phyloP scores from a whole-genome alignment of 495 filamentous ascomycete species.

The Penicillium tannophilum region DNA sequence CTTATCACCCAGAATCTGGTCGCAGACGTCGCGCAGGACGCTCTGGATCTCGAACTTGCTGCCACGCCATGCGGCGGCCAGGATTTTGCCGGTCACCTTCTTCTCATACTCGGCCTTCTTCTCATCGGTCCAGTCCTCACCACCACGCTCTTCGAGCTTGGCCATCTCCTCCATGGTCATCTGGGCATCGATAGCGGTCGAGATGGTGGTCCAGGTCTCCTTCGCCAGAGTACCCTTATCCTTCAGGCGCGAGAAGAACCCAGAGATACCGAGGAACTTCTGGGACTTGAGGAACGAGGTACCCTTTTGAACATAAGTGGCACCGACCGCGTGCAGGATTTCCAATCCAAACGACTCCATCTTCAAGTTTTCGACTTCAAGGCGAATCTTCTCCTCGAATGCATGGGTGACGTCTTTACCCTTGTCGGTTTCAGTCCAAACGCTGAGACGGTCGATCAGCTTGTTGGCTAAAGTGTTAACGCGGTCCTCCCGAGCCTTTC shows the following conservation, averaged over 20 bases:
- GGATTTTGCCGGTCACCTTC: slow-evolving; percentile 93
- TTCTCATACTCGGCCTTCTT: slow-evolving; percentile 95
- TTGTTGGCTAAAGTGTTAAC: slow-evolving; percentile 82
- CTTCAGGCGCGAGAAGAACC: slow-evolving; percentile 91
- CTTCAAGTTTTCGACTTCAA: slow-evolving; percentile 96
- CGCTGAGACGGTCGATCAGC: slow-evolving; percentile 83
- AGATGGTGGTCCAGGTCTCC: slow-evolving; percentile 98
- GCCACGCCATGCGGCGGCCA: slow-evolving; percentile 96
- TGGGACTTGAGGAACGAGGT: slow-evolving; percentile 88
- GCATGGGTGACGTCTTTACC: slow-evolving; percentile 77
- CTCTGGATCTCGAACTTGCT: slow-evolving; percentile 98
- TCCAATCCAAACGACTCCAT: slow-evolving; percentile 99
- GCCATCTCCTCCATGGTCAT: slow-evolving; percentile 99
- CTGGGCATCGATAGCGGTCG: slow-evolving; percentile 95
- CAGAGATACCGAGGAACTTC: slow-evolving; percentile 93
- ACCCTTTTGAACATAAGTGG: slow-evolving; percentile 85
- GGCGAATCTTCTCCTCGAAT: slow-evolving; percentile 90
- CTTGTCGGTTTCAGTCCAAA: slow-evolving; percentile 98
- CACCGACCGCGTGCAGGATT: slow-evolving; percentile 92
- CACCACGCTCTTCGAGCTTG: slow-evolving; percentile 89
- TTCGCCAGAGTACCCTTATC: slow-evolving; percentile 96
- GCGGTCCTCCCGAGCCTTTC: slow-evolving; percentile 83
- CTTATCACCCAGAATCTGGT: slow-evolving; percentile 73
- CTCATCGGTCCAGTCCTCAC: slow-evolving; percentile 98
- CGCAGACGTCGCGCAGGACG: slow-evolving; percentile 88